phyloP scores from a whole-genome alignment of 208 protist species.

The Tetramitus jugosus region DNA sequence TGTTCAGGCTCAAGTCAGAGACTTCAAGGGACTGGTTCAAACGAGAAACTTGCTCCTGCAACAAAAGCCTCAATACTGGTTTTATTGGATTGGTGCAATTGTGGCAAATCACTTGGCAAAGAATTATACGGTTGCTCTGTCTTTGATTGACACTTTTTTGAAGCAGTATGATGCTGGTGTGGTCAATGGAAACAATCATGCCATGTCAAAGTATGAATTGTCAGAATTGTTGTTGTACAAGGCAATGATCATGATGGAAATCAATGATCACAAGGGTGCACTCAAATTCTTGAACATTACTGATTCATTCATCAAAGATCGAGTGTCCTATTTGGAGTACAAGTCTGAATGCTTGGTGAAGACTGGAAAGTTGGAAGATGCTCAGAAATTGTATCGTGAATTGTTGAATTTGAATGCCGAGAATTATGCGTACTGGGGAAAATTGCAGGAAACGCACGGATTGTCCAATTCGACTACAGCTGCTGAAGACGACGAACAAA shows the following conservation, averaged over 20 bases:
- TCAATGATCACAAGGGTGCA: neutral
- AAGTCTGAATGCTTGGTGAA: neutral
- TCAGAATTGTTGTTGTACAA: neutral
- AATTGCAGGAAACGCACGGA: neutral
- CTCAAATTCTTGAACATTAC: neutral
- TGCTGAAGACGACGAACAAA: neutral
- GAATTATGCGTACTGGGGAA: neutral
- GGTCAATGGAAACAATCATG: neutral
- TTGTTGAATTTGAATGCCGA: slow-evolving; percentile 1
- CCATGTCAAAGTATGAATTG: neutral
- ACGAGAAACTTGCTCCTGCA: slow-evolving; percentile 70
- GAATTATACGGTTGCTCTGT: neutral
- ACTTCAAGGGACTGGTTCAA: slow-evolving; percentile 75
- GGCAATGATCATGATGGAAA: neutral
- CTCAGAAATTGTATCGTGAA: neutral
- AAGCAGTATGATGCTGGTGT: neutral
- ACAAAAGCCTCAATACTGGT: slow-evolving; percentile 63
- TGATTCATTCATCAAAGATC: neutral
- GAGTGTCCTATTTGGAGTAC: neutral
- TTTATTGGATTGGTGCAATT: slow-evolving; percentile 59
- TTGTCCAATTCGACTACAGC: neutral
- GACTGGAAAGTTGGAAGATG: neutral
- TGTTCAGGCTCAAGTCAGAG: slow-evolving; percentile 75
- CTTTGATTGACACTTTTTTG: slow-evolving; percentile 3
- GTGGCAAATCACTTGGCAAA: neutral